Percentiles rank a stretch among this genome's conserved stretches.
phyloP scores from a whole-genome alignment of 768 basidiomycete genomes.

The Boletus pseudo-olivaceus region DNA sequence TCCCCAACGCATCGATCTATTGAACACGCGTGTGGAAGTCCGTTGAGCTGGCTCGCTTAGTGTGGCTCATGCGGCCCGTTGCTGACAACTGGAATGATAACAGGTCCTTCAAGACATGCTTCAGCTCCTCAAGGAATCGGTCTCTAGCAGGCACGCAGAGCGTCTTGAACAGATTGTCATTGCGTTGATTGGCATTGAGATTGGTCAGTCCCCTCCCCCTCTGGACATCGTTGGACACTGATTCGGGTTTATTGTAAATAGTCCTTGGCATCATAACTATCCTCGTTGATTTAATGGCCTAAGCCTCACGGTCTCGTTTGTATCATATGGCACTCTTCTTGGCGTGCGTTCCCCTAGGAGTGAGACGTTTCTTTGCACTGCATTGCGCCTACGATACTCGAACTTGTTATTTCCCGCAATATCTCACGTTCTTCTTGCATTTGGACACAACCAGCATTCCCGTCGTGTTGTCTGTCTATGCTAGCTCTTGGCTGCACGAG shows the following conservation, averaged over 20 bases:
- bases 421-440: neutral
- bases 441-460: neutral
- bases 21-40: slow-evolving; percentile 93
- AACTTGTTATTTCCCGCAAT: slow-evolving; percentile 2
- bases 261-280: slow-evolving; percentile 91
- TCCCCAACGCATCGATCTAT: slow-evolving; percentile 85
- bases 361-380: neutral
- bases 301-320: slow-evolving; percentile 9
- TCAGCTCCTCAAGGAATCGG: slow-evolving; percentile 90
- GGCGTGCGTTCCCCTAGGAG: slow-evolving; percentile 2
- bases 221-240: neutral
- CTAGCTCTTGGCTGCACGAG: neutral
- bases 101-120: slow-evolving; percentile 97
- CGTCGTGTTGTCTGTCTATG: neutral
- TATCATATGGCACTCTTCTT: slow-evolving; percentile 7
- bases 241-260: slow-evolving; percentile 24
- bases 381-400: slow-evolving; percentile 6
- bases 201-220: slow-evolving; percentile 46
- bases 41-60: slow-evolving; percentile 19
- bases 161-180: slow-evolving; percentile 92
- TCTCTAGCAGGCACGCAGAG: slow-evolving; percentile 87
- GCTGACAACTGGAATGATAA: slow-evolving; percentile 1
- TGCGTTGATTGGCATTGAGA: slow-evolving; percentile 84
- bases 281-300: slow-evolving; percentile 76
- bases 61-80: neutral